Evolutionary conservation across 805 yeast species (phyloP), one percentile per base, ranked within the genome.

Genomic region (Pichia nanzhaoensis): DNA sequence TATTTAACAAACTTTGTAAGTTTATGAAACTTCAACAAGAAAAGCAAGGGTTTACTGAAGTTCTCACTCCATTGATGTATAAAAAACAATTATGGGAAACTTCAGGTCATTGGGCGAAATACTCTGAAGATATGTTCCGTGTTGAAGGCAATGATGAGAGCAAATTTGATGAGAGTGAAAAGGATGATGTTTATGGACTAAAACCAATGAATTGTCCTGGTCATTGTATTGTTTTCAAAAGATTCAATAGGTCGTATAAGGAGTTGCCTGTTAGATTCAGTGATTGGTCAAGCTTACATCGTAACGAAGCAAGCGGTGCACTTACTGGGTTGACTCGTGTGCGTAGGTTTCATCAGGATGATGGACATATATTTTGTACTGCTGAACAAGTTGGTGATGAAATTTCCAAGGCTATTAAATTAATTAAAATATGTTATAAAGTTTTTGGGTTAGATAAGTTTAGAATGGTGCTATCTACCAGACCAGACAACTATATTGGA

Each of bases 81-180:
- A 84, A 83, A 55, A 81, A 80, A 47, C 75, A 78, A 32, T 68
- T 93, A 16, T 93, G 97, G 96, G 84, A 89, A 63, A 78, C 74
- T 41, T 84, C 95, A 10, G 98, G 98, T 0, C 99, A 93, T 65
- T 91, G 97, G 97, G 85, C 82, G 12, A 90, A 91, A 59, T 91
- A 93, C 61, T 77, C 86, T 54, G 91, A 86, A 33, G 98, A 91
- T 63, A 91, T 91, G 99, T 91, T 90, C 60, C 74, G 78, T 55
- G 96, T 90, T 2, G 82, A 76, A 46, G 84, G 90, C 2, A 71
- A 73, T 47, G 77, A 71, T 49, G 14, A 52, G 34, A 45, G 55
- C 9, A 55, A 52, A 39, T 20, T 49, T 14, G 49, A 68, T 34
- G 76, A 74, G 39, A 71, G 66, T 14, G 66, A 61, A 22, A 66